Base-by-base conservation (phyloP, 2,329 filamentous ascomycete species). In the Botrytis fabae region DNA sequence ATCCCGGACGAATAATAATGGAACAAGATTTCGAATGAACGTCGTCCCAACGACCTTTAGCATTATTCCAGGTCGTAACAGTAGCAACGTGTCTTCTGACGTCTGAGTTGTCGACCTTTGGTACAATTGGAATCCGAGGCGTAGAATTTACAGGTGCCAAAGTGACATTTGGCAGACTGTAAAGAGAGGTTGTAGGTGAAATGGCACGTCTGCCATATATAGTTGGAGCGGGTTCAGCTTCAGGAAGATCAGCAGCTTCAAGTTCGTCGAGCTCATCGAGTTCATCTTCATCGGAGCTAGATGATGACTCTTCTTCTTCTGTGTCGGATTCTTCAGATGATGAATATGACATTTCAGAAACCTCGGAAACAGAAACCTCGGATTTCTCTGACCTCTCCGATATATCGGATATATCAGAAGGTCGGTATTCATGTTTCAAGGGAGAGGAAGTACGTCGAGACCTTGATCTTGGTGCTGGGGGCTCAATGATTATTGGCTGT, bases 361-460 rank as follows among this genome's bases (percentile, higher is more conserved):
- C 74, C 32, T 82, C 89, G 70, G 96, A 83, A 40, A 74, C 74
- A 70, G 96, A 83, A 38, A 74, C 73, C 22, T 82, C 89, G 69
- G 96, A 83, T 32, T 71, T 72, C 35, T 82, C 84, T 1, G 65
- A 57, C 22, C 48, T 68, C 35, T 68, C 65, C 12, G 65, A 68
- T 32, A 68, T 28, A 42, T 68, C 65, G 0, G 89, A 90, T 0
- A 88, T 90, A 65, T 91, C 89, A 1, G 96, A 98, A 22, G 95
- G 95, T 75, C 95, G 91, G 79, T 98, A 99, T 83, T 99, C 95
- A 80, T 98, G 95, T 84, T 99, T 99, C 68, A 99, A 85, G 0
- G 96, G 96, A 1, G 96, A 99, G 0, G 96, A 98, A 1, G 90
- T 92, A 28, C 94, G 90, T 62, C 95, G 89, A 79, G 91, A 88